Evolutionary conservation across 2,329 filamentous ascomycete species (phyloP), one percentile per base, ranked within the genome.

Genomic region (Epichloe gansuensis): DNA sequence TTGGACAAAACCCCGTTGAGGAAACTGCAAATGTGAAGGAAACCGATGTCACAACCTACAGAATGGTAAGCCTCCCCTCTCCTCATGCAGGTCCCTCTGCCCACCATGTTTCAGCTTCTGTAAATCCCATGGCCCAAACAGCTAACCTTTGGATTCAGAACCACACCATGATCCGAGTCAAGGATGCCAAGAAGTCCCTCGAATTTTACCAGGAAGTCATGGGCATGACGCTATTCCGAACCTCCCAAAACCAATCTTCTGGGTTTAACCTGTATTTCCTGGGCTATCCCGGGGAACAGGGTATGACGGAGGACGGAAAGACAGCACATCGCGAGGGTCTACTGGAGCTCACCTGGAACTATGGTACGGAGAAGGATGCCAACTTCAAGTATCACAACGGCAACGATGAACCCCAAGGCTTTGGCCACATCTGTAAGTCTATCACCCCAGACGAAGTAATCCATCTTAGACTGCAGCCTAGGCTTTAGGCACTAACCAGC

Each of bases 121-220:
- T n/a, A 17, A 23, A 6, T 12, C 31, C 4, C 8, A 13, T 31
- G 31, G 34, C 23, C 12, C n/a, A 35, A 36, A 23, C 6, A 5
- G 15, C 35, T 41, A 40, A 53, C 21, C 1, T 21, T 42, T 42
- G 41, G 8, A n/a, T 9, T 6, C 42, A 85, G 81, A 90, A 93
- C 71, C 87, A 93, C 71, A 89, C 87, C 52, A 97, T 97, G 93
- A 80, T 98, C 60, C 87, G 93, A 34, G 85, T 97, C 71, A 97
- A 96, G 72, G 82, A 87, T 59, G 74, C 76, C 25, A 77, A 87
- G 64, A 82, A 80, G 67, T 87, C 83, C 13, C 73, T 90, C 62
- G 81, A 82, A 62, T 91, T 87, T 66, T 91, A 91, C 71, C 78
- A 91, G 67, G 88, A 96, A 6, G 77, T 87, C 31, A 76, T 97